Evolutionary conservation across 2,329 filamentous ascomycete species (phyloP), one percentile per base, ranked within the genome.

Genomic region (Arachnopeziza araneosa): DNA sequence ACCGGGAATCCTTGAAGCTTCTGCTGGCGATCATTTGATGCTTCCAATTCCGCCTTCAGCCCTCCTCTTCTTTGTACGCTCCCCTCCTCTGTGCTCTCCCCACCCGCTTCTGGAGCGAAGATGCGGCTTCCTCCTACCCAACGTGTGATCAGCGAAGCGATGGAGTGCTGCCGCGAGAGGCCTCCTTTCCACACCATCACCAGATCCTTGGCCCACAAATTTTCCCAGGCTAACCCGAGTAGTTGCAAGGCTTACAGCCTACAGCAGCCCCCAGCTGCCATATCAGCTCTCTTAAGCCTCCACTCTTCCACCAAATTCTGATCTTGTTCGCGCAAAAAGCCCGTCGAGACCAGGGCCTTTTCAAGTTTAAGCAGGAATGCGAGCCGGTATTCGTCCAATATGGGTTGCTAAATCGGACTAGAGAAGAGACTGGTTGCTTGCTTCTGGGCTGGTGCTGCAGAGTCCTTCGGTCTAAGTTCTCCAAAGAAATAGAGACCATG

Each of bases 231-330:
- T 44, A 44, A 12, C 36, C 36, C 26, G 9, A 30, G 51, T n/a
- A 56, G 53, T 55, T 32, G 55, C 36, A 36, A 60, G 58, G 58
- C 57, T 49, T 50, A 36, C 48, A 44, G 53, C 50, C 58, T 50
- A 55, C 52, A 32, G 52, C 52, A 51, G 30, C 23, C 52, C 57
- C 24, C 50, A 49, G 49, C 36, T 56, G 30, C 48, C 54, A 55
- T 54, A 55, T 54, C 54, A 60, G 50, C 32, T 52, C 26, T 60
- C 49, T 24, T 60, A 56, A 54, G 55, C 58, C 55, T 60, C 55
- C 52, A 52, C 44, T 57, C 51, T 51, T 52, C 54, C 58, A 54
- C 50, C 36, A 50, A 60, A 60, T 56, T 57, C 36, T 14, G 51
- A 51, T 55, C 36, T 54, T 24, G 55, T 55, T 57, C 58, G 36